Evolutionary conservation across 352 stramenopile species (phyloP).

Genomic region (Pythium phragmiticola): DNA sequence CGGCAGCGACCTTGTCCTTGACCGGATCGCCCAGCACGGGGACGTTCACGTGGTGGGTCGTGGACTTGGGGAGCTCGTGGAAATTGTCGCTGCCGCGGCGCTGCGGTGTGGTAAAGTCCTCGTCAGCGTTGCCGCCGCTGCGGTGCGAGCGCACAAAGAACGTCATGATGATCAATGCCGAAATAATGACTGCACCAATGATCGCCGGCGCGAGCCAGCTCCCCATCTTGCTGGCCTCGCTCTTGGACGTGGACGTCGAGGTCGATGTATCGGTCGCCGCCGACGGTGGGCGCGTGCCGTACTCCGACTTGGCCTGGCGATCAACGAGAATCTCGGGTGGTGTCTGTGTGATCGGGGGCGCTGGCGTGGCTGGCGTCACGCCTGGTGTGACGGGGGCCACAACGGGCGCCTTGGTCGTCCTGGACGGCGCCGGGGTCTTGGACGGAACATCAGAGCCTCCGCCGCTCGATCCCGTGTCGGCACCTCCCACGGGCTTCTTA

Average conservation of each 20-base stretch:
- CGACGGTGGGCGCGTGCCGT: slow-evolving; percentile 41
- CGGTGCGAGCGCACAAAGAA: slow-evolving; percentile 57
- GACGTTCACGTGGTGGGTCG: slow-evolving; percentile 40
- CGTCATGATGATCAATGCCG: slow-evolving; percentile 53
- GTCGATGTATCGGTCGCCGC: slow-evolving; percentile 29
- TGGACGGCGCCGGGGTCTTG: slow-evolving; percentile 15
- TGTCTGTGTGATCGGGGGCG: slow-evolving; percentile 26
- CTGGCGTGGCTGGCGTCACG: slow-evolving; percentile 24
- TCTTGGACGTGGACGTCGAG: slow-evolving; percentile 17
- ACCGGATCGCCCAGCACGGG: slow-evolving; percentile 11
- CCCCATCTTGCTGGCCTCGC: slow-evolving; percentile 26
- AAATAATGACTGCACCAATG: slow-evolving; percentile 54
- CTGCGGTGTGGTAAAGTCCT: slow-evolving; percentile 46
- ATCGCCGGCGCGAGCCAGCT: slow-evolving; percentile 60
- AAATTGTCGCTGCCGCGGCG: slow-evolving; percentile 50
- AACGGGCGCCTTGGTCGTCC: slow-evolving; percentile 18
- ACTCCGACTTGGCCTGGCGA: slow-evolving; percentile 41
- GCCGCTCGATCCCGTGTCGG: background rate
- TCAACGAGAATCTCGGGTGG: slow-evolving; percentile 35
- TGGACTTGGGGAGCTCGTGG: slow-evolving; percentile 57
- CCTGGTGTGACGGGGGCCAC: slow-evolving; percentile 16
- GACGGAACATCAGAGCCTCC: slow-evolving; percentile 1
- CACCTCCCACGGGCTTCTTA: too few relatives aligned
- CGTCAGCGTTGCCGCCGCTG: slow-evolving; percentile 30
- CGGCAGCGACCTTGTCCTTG: slow-evolving; percentile 7